Conservation (phyloP, 176 grass and related monocot species). For the Phoenix dactylifera region DNA sequence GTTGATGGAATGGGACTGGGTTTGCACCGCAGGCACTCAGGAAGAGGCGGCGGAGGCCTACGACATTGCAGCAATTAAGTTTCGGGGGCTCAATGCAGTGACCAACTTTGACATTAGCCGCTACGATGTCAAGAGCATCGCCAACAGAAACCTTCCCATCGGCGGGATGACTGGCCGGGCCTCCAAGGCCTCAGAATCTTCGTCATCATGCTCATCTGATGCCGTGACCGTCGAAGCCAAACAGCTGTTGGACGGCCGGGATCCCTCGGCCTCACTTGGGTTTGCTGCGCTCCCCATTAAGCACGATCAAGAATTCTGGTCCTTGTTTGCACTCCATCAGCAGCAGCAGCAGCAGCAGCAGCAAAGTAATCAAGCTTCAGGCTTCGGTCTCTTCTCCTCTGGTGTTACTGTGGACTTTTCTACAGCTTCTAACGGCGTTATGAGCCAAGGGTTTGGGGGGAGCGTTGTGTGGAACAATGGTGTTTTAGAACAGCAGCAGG, state of each 20-base stretch:
- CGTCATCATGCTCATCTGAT: constrained; percentile 27
- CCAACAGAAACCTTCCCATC: constrained; percentile 67
- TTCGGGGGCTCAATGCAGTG: constrained; percentile 73
- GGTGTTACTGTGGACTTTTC: constrained; percentile 55
- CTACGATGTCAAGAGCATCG: constrained; percentile 85
- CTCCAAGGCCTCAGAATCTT: constrained; percentile 27
- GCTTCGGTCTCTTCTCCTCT: constrained; percentile 50
- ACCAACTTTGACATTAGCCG: constrained; percentile 96
- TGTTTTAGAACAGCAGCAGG: constrained; percentile 15
- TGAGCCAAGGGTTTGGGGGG: constrained; percentile 11
- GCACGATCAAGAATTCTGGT: constrained; percentile 64
- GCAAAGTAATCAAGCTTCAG: constrained; percentile 33
- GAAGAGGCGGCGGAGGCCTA: constrained; percentile 94
- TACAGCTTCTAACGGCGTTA: constrained; percentile 10
- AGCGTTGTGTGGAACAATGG: constrained; percentile 10
- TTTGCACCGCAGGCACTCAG: constrained; percentile 41
- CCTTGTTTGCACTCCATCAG: constrained; percentile 57
- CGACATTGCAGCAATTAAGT: constrained; percentile 94
- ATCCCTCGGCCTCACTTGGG: constrained; percentile 10
- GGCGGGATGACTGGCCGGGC: constrained; percentile 39
- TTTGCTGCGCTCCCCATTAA: constrained; percentile 29
- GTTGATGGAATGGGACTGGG: background rate
- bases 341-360: constrained; percentile 62
- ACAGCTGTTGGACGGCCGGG: background rate
- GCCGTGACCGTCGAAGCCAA: constrained; percentile 10